These are phyloP conservation scores for Claviceps capensis DNA, from an alignment of 2,329 filamentous ascomycete species.

Conservation along the genomic window DNA sequence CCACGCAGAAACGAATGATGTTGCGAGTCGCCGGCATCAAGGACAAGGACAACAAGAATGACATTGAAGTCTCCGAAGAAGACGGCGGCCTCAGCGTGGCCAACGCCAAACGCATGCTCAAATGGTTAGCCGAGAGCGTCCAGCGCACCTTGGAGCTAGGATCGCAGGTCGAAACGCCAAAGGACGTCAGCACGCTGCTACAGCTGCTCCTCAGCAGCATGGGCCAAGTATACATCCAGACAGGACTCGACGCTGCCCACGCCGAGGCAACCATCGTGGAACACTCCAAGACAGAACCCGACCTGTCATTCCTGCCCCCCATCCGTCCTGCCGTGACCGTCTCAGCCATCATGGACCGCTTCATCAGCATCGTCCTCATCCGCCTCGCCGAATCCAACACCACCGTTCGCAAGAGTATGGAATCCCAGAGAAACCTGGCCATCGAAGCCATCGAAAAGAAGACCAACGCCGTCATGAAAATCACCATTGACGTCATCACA, in stretches of 20 bases:
- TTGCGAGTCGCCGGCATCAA: conserved; percentile 77
- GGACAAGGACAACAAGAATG: conserved; percentile 61
- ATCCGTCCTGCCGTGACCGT: conserved; percentile 76
- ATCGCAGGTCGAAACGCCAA: conserved; percentile 75
- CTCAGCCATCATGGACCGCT: conserved; percentile 84
- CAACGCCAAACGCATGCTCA: conserved; percentile 96
- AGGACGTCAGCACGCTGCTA: conserved; percentile 77
- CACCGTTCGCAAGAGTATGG: conserved; percentile 79
- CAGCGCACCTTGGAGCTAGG: conserved; percentile 84
- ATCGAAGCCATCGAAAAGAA: conserved; percentile 75
- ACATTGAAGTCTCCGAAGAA: conserved; percentile 81
- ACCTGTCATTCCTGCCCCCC: conserved; percentile 68
- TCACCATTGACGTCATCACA: conserved; percentile 51
- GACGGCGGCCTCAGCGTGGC: conserved; percentile 71
- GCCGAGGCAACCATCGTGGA: conserved; percentile 69
- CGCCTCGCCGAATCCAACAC: conserved; percentile 81
- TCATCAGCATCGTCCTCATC: conserved; percentile 79
- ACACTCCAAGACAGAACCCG: conserved; percentile 68
- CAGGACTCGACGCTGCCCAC: conserved; percentile 51
- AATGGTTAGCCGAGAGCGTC: conserved; percentile 92
- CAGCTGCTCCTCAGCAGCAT: conserved; percentile 75
- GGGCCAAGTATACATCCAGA: conserved; percentile 68
- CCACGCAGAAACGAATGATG: conserved; percentile 82
- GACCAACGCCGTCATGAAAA: conserved; percentile 47
- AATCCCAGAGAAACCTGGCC: conserved; percentile 62